Evolutionary conservation across 2,329 filamentous ascomycete genomes (phyloP).

Genomic region (Exophiala bonariae): DNA sequence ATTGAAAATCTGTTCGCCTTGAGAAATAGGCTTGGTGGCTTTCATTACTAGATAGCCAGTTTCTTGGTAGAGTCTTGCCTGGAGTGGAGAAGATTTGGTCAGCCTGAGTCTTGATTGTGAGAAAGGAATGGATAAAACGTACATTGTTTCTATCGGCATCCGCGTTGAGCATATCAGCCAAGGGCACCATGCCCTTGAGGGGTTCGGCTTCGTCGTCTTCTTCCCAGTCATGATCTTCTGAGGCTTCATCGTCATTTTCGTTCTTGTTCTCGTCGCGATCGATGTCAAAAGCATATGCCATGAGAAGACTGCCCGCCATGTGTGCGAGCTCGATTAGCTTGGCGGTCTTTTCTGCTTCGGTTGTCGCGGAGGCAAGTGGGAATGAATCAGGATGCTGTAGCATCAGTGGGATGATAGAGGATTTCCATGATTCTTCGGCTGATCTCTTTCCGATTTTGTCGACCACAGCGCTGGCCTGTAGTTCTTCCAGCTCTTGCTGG

Average conservation of each 20-base stretch:
- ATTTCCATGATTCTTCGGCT: slow-evolving; percentile 69
- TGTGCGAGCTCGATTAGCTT: slow-evolving; percentile 63
- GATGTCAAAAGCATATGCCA: slow-evolving; percentile 91
- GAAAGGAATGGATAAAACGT: slow-evolving; percentile 46
- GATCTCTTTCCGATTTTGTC: slow-evolving; percentile 72
- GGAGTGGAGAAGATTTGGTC: slow-evolving; percentile 27
- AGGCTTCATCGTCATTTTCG: slow-evolving; percentile 25
- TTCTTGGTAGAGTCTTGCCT: slow-evolving; percentile 61
- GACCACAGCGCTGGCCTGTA: slow-evolving; percentile 76
- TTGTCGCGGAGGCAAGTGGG: slow-evolving; percentile 38
- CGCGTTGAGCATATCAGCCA: slow-evolving; percentile 87
- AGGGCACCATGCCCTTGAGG: slow-evolving; percentile 71
- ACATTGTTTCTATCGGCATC: slow-evolving; percentile 77
- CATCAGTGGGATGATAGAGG: slow-evolving; percentile 56
- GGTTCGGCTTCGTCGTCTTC: slow-evolving; percentile 41
- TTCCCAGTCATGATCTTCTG: slow-evolving; percentile 18
- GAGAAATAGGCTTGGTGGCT: slow-evolving; percentile 65
- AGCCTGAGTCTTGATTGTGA: not conserved
- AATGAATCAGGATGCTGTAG: slow-evolving; percentile 43
- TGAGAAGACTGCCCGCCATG: slow-evolving; percentile 82
- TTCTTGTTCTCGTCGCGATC: slow-evolving; percentile 31
- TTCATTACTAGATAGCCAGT: slow-evolving; percentile 66
- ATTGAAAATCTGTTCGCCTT: slow-evolving; percentile 78
- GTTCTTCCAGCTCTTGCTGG: slow-evolving; percentile 64
- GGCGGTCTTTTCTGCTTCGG: slow-evolving; percentile 25